Evolutionary conservation across 441 rosid genomes (phyloP), one percentile per base, ranked within the genome.

Genomic region (Pelargonium myrrhifolium): DNA sequence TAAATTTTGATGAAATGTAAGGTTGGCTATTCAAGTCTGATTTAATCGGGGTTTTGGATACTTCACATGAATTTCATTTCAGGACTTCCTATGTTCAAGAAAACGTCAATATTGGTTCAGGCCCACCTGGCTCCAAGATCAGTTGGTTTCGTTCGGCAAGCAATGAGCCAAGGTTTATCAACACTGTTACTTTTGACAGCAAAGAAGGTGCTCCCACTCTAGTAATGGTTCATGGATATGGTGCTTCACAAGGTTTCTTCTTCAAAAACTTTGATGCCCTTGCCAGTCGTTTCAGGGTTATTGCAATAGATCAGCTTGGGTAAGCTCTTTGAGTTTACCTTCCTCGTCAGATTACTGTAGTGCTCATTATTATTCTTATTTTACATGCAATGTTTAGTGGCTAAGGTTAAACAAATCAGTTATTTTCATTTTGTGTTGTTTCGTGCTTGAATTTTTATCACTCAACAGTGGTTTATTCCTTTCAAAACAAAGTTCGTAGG

Each of bases 291-390:
- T 95, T 95, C 76, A 85, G 80, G 73, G 83, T 95, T 74, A 90
- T 95, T 43, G 98, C 98, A 62, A 72, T 95, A 67, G 99, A 95
- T 84, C 97, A 88, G 79, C 96, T 95, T 17, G 99, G 99, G 99
- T 95, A 78, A 75, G 81, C 60, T 53, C 20, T 6, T 71, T 35
- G 39, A 35, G 4, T 71, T 43, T 31, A 43, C 45, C 21, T 62
- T 71, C 3, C 45, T 31, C 58, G 15, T 20, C 8, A 35, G 39
- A 35, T 35, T 35, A 35, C 39, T 35, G 39, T 35, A 35, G 39
- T 35, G 39, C 39, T 35, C 39, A 35, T 35, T 35, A 35, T 21
- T 21, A 9, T 20, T 56, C 62, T 58, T 3, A 11, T 58, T 58
- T 58, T 9, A 10, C 9, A 8, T 58, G 4, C 11, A 58, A 10